Evolutionary conservation across 352 stramenopile genomes (phyloP), one percentile per base, ranked within the genome.

Genomic region (Phytophthora ramorum): DNA sequence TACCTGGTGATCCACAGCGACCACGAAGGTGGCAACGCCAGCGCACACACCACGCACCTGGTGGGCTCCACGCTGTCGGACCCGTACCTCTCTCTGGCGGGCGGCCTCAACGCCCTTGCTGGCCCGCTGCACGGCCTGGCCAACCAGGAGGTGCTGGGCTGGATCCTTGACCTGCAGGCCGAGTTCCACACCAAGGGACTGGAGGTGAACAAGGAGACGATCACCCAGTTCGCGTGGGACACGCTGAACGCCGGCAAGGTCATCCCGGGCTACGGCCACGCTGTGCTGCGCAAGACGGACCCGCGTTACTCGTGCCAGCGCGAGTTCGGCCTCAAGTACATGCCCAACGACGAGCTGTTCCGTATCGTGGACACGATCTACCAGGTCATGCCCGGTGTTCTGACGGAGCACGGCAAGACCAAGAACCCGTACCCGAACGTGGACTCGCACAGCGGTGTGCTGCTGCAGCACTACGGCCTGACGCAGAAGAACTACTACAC

Each of bases 401-500:
- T 99, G 53, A 99, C 96, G 26, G 97, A 99, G 85, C 97, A 99
- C 84, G 98, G 97, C 73, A 99, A 99, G 92, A 98, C 98, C 55
- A 98, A 98, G 84, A 99, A 99, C 88, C 97, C 97, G 50, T 99
- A 98, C 84, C 97, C 97, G 57, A 99, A 99, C 85, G 97, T 99
- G 54, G 97, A 99, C 87, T 98, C 92, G 53, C 98, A 99, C 89
- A 98, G 83, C 19, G 98, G 98, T 65, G 97, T 99, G 71, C 87
- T 99, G 68, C 87, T 99, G 28, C 98, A 98, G 92, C 97, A 99
- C 87, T 99, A 99, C 86, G 97, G 96, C 69, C 93, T 99, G 79
- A 99, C 96, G 52, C 93, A 99, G 88, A 98, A 99, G 89, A 97
- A 99, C 82, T 99, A 99, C 85, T 99, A 99, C 95, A 99, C 97